Conservation (phyloP, 176 grass and related monocot genomes). For the Aegilops speltoides region DNA sequence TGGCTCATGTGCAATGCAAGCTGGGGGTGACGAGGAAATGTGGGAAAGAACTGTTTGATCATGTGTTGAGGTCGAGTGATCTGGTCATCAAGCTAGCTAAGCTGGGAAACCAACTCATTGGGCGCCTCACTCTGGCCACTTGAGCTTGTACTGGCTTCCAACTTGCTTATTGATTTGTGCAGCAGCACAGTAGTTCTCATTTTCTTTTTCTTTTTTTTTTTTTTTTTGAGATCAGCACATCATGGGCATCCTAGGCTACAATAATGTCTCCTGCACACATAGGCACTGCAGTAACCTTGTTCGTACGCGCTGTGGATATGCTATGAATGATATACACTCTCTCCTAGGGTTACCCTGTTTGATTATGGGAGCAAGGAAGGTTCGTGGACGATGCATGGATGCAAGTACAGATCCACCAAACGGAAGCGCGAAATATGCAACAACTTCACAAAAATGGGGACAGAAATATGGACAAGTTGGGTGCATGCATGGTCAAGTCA, state of each 20-base stretch:
- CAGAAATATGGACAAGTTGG: background rate
- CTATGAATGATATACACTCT: background rate
- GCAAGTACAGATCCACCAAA: slow-evolving; percentile 27
- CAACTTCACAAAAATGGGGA: no score
- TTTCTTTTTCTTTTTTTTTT: no score
- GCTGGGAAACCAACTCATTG: background rate
- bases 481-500: slow-evolving; percentile 27
- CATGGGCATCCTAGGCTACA: slow-evolving; percentile 9
- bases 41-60: slow-evolving; percentile 5
- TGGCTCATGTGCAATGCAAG: slow-evolving; percentile 5
- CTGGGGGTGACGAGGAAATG: slow-evolving; percentile 5
- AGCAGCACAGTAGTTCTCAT: background rate
- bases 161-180: background rate
- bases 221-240: background rate
- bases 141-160: background rate
- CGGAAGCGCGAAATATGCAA: background rate
- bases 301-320: slow-evolving; percentile 18
- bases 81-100: background rate
- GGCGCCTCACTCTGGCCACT: background rate
- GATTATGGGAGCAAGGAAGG: slow-evolving; percentile 11
- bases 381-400: slow-evolving; percentile 14
- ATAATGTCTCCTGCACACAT: background rate
- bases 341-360: background rate
- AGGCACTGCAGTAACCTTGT: background rate
- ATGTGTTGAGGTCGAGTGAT: background rate